Evolutionary conservation across 768 basidiomycete genomes (phyloP).

Genomic region (Phanerodontia chrysosporium): DNA sequence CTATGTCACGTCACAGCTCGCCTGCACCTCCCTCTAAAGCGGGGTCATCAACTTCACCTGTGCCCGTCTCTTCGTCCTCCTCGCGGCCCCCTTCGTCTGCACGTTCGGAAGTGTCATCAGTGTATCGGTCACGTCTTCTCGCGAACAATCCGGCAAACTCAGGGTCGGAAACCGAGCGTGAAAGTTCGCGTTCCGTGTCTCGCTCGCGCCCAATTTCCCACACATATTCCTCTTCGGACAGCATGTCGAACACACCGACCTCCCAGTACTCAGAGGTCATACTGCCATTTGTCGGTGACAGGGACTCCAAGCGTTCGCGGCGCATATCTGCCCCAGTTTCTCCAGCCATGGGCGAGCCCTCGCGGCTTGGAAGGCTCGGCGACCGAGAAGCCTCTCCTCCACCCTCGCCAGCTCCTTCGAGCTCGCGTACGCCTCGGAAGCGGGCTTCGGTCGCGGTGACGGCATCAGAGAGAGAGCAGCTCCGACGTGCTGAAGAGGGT

Average conservation of each 20-base stretch:
- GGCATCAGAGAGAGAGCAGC: slow-evolving; percentile 15
- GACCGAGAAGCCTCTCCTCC: slow-evolving; percentile 19
- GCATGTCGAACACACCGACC: slow-evolving; percentile 35
- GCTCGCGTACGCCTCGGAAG: slow-evolving; percentile 35
- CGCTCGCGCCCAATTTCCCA: slow-evolving; percentile 22
- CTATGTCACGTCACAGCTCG: slow-evolving; percentile 50
- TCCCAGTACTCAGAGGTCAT: slow-evolving; percentile 24
- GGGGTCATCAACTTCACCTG: slow-evolving; percentile 25
- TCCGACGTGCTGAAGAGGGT: slow-evolving; percentile 18
- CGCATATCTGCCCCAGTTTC: slow-evolving; percentile 47
- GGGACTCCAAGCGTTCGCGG: slow-evolving; percentile 25
- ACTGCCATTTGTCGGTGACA: slow-evolving; percentile 12
- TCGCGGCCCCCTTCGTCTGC: slow-evolving; percentile 31
- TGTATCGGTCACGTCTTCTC: slow-evolving; percentile 24
- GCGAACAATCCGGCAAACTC: slow-evolving; percentile 37
- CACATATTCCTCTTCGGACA: slow-evolving; percentile 35
- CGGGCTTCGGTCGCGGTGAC: slow-evolving; percentile 35
- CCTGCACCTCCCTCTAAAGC: slow-evolving; percentile 40
- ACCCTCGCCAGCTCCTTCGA: slow-evolving; percentile 35
- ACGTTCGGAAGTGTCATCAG: slow-evolving; percentile 27
- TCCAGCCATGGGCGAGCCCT: slow-evolving; percentile 27
- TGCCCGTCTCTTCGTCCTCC: slow-evolving; percentile 29
- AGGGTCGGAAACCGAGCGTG: slow-evolving; percentile 82
- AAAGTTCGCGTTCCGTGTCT: slow-evolving; percentile 40
- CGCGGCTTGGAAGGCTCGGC: slow-evolving; percentile 12